Conservation (phyloP, 73 alveolate species). For the Loxodes magnus region DNA sequence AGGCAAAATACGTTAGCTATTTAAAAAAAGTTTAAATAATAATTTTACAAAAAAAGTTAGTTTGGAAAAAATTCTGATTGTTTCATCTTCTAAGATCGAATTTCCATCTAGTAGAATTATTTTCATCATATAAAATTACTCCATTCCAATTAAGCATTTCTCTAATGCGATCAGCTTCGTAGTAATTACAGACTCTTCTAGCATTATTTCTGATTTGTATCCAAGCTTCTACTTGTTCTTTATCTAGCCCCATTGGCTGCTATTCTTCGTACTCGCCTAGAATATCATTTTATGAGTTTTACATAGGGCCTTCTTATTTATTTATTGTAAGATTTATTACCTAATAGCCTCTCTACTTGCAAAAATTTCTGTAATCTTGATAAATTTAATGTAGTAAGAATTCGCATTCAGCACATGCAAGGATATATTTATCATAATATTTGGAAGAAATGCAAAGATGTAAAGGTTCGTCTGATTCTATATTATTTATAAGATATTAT, state of each 20-base stretch:
- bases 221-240: no score
- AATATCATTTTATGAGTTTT: no score
- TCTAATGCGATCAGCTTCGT: conserved; percentile 25
- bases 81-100: no score
- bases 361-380: background rate
- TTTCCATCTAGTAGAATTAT: no score
- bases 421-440: conserved; percentile 43
- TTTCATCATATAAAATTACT: conserved; percentile 15
- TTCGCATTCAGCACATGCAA: conserved; percentile 3
- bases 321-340: no score
- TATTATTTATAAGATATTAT: background rate
- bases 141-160: conserved; percentile 14
- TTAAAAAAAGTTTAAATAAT: no score
- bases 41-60: no score
- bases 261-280: no score
- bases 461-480: conserved; percentile 85
- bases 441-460: conserved; percentile 90
- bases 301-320: no score
- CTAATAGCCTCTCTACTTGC: background rate
- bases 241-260: no score
- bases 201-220: conserved; percentile 22
- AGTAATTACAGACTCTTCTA: conserved; percentile 15
- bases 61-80: no score
- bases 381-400: background rate
- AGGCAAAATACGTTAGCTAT: no score